Evolutionary conservation across 345 rosid genomes (phyloP).

Genomic region (Gossypium mustelinum): DNA sequence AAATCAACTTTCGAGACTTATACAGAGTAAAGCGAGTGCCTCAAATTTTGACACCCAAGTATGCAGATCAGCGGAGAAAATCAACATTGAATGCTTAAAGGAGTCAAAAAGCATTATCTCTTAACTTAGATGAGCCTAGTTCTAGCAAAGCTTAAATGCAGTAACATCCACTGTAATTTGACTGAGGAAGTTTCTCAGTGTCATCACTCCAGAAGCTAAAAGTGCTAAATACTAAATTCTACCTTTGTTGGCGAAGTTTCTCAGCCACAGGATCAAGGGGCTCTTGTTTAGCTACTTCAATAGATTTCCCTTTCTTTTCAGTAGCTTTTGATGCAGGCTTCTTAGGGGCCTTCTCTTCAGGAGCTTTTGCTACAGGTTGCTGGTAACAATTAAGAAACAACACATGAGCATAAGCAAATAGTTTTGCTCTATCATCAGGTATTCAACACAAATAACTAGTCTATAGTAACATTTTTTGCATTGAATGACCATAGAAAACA

Average conservation of each 20-base stretch:
- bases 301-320: conserved; percentile 54
- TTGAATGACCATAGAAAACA: neutral
- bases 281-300: conserved; percentile 32
- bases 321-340: conserved; percentile 44
- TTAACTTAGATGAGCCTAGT: neutral
- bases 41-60: neutral
- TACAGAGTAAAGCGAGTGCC: neutral
- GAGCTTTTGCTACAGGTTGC: conserved; percentile 44
- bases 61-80: neutral
- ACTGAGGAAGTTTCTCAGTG: neutral
- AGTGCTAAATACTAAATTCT: neutral
- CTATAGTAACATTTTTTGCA: neutral
- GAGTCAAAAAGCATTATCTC: neutral
- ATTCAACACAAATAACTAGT: neutral
- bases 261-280: conserved; percentile 63
- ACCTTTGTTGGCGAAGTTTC: conserved; percentile 84
- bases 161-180: neutral
- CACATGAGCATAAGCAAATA: neutral
- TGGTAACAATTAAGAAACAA: conserved; percentile 21
- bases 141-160: neutral
- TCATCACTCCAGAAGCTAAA: neutral
- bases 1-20: neutral
- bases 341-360: conserved; percentile 38
- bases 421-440: neutral
- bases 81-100: neutral